Evolutionary conservation across 345 rosid species (phyloP), one percentile per base, ranked within the genome.

Genomic region (Turritis glabra): DNA sequence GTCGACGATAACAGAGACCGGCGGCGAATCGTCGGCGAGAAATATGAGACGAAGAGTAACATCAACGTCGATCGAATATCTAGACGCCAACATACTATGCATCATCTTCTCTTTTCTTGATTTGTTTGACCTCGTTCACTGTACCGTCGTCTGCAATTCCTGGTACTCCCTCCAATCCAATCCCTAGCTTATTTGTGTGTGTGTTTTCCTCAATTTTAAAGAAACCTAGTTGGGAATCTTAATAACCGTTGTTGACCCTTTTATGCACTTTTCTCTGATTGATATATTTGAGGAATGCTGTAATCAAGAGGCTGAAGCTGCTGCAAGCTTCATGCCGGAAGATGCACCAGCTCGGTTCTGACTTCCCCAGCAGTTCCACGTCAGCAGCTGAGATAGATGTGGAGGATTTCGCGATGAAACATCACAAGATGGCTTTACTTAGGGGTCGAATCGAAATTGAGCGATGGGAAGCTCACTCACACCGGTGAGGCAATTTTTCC

Each of bases 381-480:
- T 79, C 77, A 53, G 69, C 88, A 22, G 52, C 78, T 75, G 79
- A 80, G 67, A 29, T 73, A 46, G 77, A 77, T 29, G 57, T 90
- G 1, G 88, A 84, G 73, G 86, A 82, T 62, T 53, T 87, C 15
- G 98, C 95, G 5, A 79, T 87, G 88, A 84, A 76, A 51, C 86
- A 86, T 71, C 97, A 94, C 58, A 79, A 82, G 33, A 55, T 63
- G 30, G 80, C 89, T n/a, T 77, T 94, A 19, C 71, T 62, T 22
- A 64, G 78, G 65, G 84, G 87, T 57, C 80, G 81, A 57, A 72
- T 87, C 72, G 75, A 67, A 48, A 73, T 91, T 71, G 82, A 94
- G 76, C 88, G 88, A 29, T 94, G 97, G 95, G 88, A 86, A 77
- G 95, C 81, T 55, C 98, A 91, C 80, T 87, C 92, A 7, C 64